Base-by-base conservation (phyloP, 164 flowering plant genomes). In the Liquidambar formosana region DNA sequence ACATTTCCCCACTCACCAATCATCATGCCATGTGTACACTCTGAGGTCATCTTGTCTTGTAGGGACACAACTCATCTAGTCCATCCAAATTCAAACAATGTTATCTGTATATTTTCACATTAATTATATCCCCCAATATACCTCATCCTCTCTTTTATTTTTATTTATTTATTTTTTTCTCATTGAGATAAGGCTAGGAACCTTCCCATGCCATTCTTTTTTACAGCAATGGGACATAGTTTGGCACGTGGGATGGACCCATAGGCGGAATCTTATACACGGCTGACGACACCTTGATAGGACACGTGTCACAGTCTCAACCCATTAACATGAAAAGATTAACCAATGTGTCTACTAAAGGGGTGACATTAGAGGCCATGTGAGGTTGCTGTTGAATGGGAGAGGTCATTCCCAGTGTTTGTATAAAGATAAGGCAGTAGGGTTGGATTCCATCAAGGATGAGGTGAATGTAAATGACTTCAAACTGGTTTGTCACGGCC, bases 171-270 rank as follows among this genome's bases (percentile, higher is more conserved):
- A 9, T 13, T 19, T 21, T 43, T 19, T 8, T 49, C 27, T 61
- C 26, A 43, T 43, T 43, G 27, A 21, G 64, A 61, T 61, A 43
- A 61, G 49, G 49, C 33, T 33, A 28, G 46, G 63, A 9, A 59
- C 63, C 45, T 57, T 25, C 60, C 26, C 60, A 11, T 13, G 26
- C 15, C 18, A 25, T 23, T 57, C 27, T 14, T 57, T 57, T 22
- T 25, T 56, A 25, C 59, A 56, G 15, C 59, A 56, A 2, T 58
- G 38, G 18, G 47, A 2, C 49, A 22, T 43, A 22, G n/a, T 19
- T 18, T 0, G 18, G 26, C 64, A 61, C 47, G 27, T 61, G 49
- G 64, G 46, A 14, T 16, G 27, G 47, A 27, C 26, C 64, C 33
- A 10, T 25, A 8, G 25, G n/a, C 59, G n/a, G 56, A 52, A 64